These are phyloP conservation scores for Neocallimastix lanati DNA, from an alignment of 192 early-diverging fungal genomes.

Conservation along the genomic window DNA sequence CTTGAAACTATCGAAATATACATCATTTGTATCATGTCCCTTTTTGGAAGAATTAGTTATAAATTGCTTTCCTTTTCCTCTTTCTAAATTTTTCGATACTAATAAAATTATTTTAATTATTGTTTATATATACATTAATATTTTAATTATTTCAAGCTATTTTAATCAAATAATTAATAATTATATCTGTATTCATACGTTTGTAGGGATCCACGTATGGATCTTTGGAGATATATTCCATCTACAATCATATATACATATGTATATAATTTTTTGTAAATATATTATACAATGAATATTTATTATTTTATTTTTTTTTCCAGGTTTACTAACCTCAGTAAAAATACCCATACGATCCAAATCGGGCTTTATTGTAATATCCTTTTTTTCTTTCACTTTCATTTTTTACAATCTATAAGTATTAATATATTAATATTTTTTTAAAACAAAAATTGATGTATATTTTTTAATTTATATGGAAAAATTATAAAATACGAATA, in stretches of 20 bases:
- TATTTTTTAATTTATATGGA: too few species aligned
- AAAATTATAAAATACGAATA: too few species aligned
- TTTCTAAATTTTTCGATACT: constrained; percentile 6
- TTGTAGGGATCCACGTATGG: constrained; percentile 12
- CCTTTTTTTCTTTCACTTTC: background rate
- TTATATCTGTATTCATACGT: too few species aligned
- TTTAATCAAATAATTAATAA: too few species aligned
- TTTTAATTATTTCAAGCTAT: background rate
- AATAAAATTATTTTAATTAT: background rate
- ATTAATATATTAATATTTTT: too few species aligned
- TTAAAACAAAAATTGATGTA: too few species aligned
- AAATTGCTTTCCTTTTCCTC: constrained; percentile 33
- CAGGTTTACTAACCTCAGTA: constrained; percentile 24
- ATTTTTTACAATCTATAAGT: too few species aligned
- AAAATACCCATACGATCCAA: constrained; percentile 31
- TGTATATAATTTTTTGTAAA: too few species aligned
- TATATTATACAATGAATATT: too few species aligned
- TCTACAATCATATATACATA: background rate
- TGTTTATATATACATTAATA: constrained; percentile 3
- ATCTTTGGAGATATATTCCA: constrained; percentile 10
- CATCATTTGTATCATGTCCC: constrained; percentile 28
- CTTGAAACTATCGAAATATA: constrained; percentile 29
- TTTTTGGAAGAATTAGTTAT: constrained; percentile 20
- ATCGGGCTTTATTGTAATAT: constrained; percentile 6
- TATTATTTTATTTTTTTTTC: too few species aligned